Evolutionary conservation across 768 basidiomycete species (phyloP), one percentile per base, ranked within the genome.

Genomic region (Mycena albidolilacea): DNA sequence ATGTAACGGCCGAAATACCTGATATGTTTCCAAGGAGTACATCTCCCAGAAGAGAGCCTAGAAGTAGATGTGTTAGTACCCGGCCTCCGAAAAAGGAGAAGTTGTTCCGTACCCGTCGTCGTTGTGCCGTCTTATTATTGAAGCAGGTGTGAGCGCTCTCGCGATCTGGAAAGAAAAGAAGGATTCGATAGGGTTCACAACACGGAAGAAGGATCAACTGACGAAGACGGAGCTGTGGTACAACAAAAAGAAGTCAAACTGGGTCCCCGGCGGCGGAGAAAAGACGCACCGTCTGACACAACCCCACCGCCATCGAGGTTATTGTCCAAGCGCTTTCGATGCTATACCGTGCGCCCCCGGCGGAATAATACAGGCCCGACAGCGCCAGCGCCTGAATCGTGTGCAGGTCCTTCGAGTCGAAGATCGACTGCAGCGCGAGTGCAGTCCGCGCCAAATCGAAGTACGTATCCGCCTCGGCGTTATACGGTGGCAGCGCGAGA

Each of bases 261-360:
- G 46, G 8, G 3, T 35, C 15, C 38, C 17, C 1, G 1, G 9
- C 30, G 30, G 23, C 39, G n/a, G 7, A 46, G 9, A 59, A 43
- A 39, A 21, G 9, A 15, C 21, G 11, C 38, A 73, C 72, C 35
- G 35, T 59, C n/a, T 64, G 61, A 48, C 23, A 38, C 0, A 84
- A 78, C 59, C 81, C 81, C 41, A 74, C 78, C 10, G 82, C 80
- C 38, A 84, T 41, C 21, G 83, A 65, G 7, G 78, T 69, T 17
- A 80, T 62, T 5, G 79, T 78, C 84, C 84, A 84, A 19, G 84
- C 76, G 54, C 79, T 80, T 12, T 85, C 80, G 11, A 81, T 59
- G 2, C 80, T 79, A 39, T 79, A 79, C 23, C 73, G 59, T 38
- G 63, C 30, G 1, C 76, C 77, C 14, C 75, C 75, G 4, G 35